phyloP scores from a whole-genome alignment of 352 stramenopile genomes.

The Globisporangium spinosum region DNA sequence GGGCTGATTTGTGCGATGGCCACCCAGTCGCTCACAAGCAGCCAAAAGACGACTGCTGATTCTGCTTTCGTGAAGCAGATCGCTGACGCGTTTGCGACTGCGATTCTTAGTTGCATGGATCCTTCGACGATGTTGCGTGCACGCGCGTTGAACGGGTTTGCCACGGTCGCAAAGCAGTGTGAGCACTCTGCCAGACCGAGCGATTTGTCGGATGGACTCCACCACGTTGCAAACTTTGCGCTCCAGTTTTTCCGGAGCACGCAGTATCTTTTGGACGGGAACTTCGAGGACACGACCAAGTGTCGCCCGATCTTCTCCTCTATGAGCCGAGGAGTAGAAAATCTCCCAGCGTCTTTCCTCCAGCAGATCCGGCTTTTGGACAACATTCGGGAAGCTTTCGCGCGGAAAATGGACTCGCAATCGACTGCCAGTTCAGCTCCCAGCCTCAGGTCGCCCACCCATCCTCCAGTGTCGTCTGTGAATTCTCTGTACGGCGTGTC shows the following conservation, averaged over 20 bases:
- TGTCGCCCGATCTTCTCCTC: constrained; percentile 52
- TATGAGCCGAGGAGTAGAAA: constrained; percentile 41
- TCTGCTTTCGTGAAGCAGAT: constrained; percentile 64
- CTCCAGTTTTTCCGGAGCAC: constrained; percentile 68
- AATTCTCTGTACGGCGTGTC: constrained; percentile 9
- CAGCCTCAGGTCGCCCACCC: constrained; percentile 10
- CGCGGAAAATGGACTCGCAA: constrained; percentile 16
- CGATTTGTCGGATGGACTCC: constrained; percentile 61
- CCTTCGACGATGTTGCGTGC: constrained; percentile 50
- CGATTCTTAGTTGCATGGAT: constrained; percentile 76
- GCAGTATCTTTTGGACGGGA: constrained; percentile 51
- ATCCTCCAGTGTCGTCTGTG: neutral
- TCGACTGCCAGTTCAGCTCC: constrained; percentile 12
- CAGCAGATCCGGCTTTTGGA: constrained; percentile 69
- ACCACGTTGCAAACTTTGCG: constrained; percentile 75
- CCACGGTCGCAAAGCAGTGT: constrained; percentile 45
- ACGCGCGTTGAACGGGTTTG: constrained; percentile 54
- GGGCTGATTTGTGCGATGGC: constrained; percentile 76
- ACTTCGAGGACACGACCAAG: constrained; percentile 55
- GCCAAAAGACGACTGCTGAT: constrained; percentile 50
- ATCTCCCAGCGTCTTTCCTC: constrained; percentile 65
- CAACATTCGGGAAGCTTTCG: constrained; percentile 49
- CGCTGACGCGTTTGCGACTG: constrained; percentile 66
- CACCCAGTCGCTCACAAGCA: constrained; percentile 69
- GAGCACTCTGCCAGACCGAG: constrained; percentile 36